Conservation (phyloP, 2,329 filamentous ascomycete species). For the Karstenula rhodostoma region DNA sequence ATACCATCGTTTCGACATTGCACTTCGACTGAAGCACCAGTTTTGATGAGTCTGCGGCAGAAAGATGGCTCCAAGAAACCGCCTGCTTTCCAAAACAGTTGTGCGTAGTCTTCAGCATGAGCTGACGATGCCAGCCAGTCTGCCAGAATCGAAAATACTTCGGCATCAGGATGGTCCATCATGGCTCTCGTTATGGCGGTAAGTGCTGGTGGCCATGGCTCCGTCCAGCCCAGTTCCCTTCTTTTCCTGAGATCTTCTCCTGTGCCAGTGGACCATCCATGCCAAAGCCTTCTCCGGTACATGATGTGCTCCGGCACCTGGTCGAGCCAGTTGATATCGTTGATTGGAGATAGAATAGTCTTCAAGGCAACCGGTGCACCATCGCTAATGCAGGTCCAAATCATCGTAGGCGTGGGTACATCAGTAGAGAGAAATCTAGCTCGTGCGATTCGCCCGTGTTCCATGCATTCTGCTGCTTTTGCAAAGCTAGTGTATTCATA, state of each 20-base stretch:
- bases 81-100: conserved; percentile 6
- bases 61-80: conserved; percentile 5
- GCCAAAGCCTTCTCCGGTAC: not conserved
- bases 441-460: not conserved
- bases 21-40: conserved; percentile 3
- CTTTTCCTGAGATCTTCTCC: not conserved
- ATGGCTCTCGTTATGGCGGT: not conserved
- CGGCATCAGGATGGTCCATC: not conserved
- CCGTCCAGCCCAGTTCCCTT: conserved; percentile 1
- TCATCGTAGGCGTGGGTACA: not conserved
- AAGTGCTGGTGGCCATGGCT: conserved; percentile 7
- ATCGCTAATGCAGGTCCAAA: conserved; percentile 1
- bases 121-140: conserved; percentile 6
- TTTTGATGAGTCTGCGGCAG: conserved; percentile 3
- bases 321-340: conserved; percentile 5
- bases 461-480: not conserved
- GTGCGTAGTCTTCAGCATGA: not conserved
- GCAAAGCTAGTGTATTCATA: conserved; percentile 1
- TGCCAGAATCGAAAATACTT: not conserved
- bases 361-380: conserved; percentile 5
- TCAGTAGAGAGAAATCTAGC: not conserved
- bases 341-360: not conserved
- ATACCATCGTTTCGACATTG: not conserved
- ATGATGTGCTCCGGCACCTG: conserved; percentile 5
- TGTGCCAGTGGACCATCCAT: not conserved